Percentiles rank a stretch among this genome's conserved stretches.
Conservation (phyloP, 352 stramenopile species). For the Phytophthora litchii region DNA sequence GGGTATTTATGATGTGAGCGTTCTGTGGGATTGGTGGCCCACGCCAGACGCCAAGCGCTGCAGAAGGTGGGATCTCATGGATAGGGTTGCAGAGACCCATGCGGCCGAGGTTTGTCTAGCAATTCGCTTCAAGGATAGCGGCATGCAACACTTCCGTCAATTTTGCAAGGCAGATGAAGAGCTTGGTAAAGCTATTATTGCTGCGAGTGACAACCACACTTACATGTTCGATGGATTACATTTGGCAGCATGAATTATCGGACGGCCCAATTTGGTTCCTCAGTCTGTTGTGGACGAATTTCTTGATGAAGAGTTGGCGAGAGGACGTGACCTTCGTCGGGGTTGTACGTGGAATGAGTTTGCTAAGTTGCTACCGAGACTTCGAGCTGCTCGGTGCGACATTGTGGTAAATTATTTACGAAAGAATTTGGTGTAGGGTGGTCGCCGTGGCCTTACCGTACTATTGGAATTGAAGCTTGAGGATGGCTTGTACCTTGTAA, state of each 20-base stretch:
- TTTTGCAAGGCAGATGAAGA: background rate
- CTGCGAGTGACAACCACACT: background rate
- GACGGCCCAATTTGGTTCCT: background rate
- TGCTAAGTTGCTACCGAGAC: background rate
- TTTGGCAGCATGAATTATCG: background rate
- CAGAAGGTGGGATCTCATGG: background rate
- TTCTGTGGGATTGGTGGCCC: background rate
- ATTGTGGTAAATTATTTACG: background rate
- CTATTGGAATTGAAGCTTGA: background rate
- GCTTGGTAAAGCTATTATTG: background rate
- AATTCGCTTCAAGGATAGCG: constrained; percentile 2
- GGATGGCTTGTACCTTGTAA: background rate
- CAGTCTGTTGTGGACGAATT: background rate
- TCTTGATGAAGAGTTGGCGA: background rate
- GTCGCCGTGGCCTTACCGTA: background rate
- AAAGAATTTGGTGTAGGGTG: background rate
- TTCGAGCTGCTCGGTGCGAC: background rate
- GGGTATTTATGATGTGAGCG: background rate
- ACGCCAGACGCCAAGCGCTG: background rate
- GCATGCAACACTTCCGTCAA: background rate
- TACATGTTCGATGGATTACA: background rate
- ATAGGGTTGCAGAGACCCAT: background rate
- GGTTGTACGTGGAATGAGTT: background rate
- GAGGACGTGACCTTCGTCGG: background rate
- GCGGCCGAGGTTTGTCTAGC: background rate